These are phyloP conservation scores for Colletotrichum gloeosporioides DNA, from an alignment of 2,329 filamentous ascomycete genomes.

Conservation along the genomic window DNA sequence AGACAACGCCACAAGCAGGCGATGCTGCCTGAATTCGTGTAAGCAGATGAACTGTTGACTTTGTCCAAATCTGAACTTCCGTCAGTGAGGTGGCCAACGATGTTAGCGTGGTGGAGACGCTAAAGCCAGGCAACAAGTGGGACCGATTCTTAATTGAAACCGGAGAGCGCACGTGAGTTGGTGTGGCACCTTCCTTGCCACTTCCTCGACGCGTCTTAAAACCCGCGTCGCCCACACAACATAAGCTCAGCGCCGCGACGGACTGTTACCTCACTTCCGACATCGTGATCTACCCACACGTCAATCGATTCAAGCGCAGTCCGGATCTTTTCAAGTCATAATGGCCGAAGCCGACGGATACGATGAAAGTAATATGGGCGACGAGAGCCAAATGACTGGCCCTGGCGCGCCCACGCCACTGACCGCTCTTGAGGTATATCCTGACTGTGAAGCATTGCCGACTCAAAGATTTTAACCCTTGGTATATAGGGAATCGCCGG, in stretches of 20 bases:
- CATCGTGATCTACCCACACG: not conserved
- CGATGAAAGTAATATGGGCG: conserved; percentile 69
- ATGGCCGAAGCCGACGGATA: conserved; percentile 64
- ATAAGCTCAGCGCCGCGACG: not conserved
- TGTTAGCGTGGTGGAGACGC: not conserved
- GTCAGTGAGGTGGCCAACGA: not conserved
- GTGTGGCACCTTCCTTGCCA: conserved; percentile 35
- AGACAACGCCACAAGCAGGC: not conserved
- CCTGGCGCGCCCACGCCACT: conserved; percentile 95
- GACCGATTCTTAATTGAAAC: not conserved
- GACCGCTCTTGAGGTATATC: conserved; percentile 78
- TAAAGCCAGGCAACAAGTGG: conserved; percentile 9
- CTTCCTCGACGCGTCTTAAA: conserved; percentile 36
- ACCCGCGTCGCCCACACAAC: not conserved
- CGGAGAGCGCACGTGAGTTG: conserved; percentile 41
- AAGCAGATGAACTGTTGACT: conserved; percentile 42
- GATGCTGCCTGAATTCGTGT: not conserved
- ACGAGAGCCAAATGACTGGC: conserved; percentile 76
- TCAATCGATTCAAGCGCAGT: not conserved
- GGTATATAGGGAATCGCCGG: conserved; percentile 76
- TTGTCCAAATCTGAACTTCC: not conserved
- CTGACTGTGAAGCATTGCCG: not conserved
- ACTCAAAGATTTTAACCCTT: not conserved
- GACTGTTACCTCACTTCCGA: not conserved
- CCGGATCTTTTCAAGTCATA: not conserved